phyloP scores from a whole-genome alignment of 768 basidiomycete species.

The Paxillus rubicundulus region DNA sequence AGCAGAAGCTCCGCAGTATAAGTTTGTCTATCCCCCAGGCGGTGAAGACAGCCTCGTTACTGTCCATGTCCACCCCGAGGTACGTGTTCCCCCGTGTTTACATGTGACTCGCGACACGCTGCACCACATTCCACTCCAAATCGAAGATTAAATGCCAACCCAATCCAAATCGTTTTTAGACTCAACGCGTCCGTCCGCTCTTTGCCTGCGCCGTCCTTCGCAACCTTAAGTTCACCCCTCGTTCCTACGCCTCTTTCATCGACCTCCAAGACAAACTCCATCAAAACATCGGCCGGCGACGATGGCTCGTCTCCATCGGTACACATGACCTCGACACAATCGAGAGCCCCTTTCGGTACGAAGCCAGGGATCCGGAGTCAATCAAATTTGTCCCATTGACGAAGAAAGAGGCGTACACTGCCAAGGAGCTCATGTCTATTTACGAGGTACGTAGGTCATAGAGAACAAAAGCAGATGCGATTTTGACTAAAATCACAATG shows the following conservation, averaged over 20 bases:
- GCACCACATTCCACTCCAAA: neutral
- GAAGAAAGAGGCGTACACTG: conserved; percentile 76
- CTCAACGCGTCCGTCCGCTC: conserved; percentile 78
- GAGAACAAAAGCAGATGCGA: neutral
- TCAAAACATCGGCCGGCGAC: conserved; percentile 87
- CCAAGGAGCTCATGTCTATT: conserved; percentile 86
- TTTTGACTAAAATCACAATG: neutral
- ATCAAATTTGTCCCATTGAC: conserved; percentile 91
- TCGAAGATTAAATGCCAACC: neutral
- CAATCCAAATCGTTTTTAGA: conserved; percentile 43
- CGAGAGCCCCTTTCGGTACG: conserved; percentile 83
- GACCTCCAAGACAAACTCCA: conserved; percentile 99
- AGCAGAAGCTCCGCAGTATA: conserved; percentile 67
- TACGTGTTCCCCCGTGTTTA: conserved; percentile 32
- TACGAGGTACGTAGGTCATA: conserved; percentile 68
- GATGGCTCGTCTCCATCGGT: conserved; percentile 93
- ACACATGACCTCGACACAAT: conserved; percentile 96
- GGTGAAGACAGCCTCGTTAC: conserved; percentile 66
- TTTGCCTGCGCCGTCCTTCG: conserved; percentile 91
- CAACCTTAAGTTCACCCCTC: conserved; percentile 82
- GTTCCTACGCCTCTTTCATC: conserved; percentile 94
- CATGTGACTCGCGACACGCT: neutral
- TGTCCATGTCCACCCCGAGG: conserved; percentile 70
- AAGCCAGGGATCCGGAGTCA: conserved; percentile 74
- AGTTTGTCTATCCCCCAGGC: conserved; percentile 65